Conservation (phyloP, 768 basidiomycete genomes). For the Dentipellis sp. region DNA sequence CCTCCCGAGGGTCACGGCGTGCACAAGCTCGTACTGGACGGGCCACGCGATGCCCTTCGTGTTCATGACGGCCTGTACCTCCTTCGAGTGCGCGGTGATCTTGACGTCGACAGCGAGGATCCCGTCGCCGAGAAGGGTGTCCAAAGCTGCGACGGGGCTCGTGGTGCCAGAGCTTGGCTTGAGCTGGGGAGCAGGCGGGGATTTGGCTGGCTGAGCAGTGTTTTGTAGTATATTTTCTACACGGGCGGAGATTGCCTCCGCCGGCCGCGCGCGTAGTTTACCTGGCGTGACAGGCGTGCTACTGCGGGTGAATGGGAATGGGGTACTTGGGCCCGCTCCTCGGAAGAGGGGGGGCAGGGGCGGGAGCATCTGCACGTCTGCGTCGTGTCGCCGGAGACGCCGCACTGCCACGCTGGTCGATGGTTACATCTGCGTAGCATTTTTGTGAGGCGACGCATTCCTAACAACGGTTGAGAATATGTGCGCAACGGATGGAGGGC, state of each 20-base stretch:
- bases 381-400: not conserved
- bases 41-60: conserved; percentile 28
- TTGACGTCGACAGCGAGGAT: not conserved
- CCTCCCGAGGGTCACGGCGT: conserved; percentile 24
- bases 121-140: not conserved
- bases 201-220: not conserved
- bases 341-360: not conserved
- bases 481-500: not conserved
- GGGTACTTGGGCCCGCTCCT: not conserved
- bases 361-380: not conserved
- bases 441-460: not conserved
- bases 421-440: not conserved
- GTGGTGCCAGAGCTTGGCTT: too few species aligned
- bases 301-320: too few species aligned
- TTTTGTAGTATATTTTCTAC: too few species aligned
- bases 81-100: conserved; percentile 24
- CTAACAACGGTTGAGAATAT: not conserved
- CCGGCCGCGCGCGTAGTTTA: too few species aligned
- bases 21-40: conserved; percentile 35
- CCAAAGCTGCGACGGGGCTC: not conserved
- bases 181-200: too few species aligned
- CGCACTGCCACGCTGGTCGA: not conserved
- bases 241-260: too few species aligned
- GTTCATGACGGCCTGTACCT: conserved; percentile 25
- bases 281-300: too few species aligned